These are phyloP conservation scores for Barbarea vulgaris DNA, from an alignment of 345 rosid species.

Conservation along the genomic window DNA sequence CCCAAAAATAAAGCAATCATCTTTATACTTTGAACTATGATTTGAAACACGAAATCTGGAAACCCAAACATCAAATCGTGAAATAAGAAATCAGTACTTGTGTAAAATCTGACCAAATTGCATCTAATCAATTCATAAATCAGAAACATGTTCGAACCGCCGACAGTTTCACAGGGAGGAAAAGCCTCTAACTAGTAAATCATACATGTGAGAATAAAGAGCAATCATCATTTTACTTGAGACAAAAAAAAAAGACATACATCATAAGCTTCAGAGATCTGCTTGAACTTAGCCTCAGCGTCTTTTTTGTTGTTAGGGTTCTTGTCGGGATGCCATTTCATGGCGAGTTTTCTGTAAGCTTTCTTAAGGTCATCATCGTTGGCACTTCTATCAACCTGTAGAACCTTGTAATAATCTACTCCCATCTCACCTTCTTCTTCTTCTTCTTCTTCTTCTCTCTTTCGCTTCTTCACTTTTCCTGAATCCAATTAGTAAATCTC, in stretches of 20 bases:
- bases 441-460: slow-evolving; percentile 38
- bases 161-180: slow-evolving; percentile 8
- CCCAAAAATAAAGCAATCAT: slow-evolving; percentile 11
- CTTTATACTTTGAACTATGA: slow-evolving; percentile 12
- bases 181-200: slow-evolving; percentile 7
- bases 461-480: slow-evolving; percentile 37
- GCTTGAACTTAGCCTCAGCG: slow-evolving; percentile 73
- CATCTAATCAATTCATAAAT: not conserved
- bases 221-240: not conserved
- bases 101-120: slow-evolving; percentile 20
- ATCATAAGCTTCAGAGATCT: slow-evolving; percentile 77
- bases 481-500: not conserved
- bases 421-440: slow-evolving; percentile 49
- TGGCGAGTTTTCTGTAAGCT: slow-evolving; percentile 57
- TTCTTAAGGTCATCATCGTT: slow-evolving; percentile 68
- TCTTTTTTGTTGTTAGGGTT: slow-evolving; percentile 58
- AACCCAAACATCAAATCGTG: slow-evolving; percentile 19
- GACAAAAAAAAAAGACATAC: slow-evolving; percentile 20
- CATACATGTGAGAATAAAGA: slow-evolving; percentile 2
- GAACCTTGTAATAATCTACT: slow-evolving; percentile 58
- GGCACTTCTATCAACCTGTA: slow-evolving; percentile 60
- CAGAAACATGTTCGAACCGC: slow-evolving; percentile 1
- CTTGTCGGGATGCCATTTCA: slow-evolving; percentile 50
- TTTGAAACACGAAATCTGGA: slow-evolving; percentile 7
- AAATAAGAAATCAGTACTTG: not conserved